Base-by-base conservation (phyloP, 192 early-diverging fungal species). In the Obelidium mucronatum region DNA sequence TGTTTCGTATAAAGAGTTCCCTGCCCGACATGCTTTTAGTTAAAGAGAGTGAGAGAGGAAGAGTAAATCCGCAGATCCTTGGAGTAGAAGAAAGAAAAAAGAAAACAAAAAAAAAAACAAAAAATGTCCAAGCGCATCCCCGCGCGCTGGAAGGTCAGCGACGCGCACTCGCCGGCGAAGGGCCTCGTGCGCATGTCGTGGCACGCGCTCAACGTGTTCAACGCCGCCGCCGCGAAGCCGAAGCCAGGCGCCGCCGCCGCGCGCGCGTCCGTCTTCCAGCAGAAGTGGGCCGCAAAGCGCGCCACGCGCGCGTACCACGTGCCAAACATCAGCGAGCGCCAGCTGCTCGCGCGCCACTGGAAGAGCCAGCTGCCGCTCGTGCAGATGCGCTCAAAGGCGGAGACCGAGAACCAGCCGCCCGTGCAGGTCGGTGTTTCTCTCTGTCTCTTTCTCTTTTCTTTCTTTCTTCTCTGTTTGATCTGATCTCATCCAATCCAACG, bases 301-400 rank as follows among this genome's bases (percentile, higher is more conserved):
- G 93, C 96, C 53, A 91, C 95, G 24, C 89, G 96, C 30, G 93
- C 91, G n/a, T 99, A 99, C 87, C 96, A 99, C 83, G 92, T 94
- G 62, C 94, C 92, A 30, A 89, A 95, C 83, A 91, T 97, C 67
- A 93, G 90, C 44, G 95, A 99, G 83, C 79, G 85, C 48, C 93
- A 95, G 74, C 76, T 86, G 40, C 74, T 84, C n/a, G 63, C 74
- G 24, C 42, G 81, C 22, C 84, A 88, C 72, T 88, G 78, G 75
- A 61, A 74, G 30, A 54, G 73, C 4, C 48, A 66, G 56, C 68
- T 86, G 17, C 84, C 81, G 2, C 42, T 80, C 35, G 76, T 74
- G 53, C 82, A 80, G 31, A 15, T 13, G 0, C 65, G 37, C 1
- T 2, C n/a, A 1, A 39, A 76, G 42, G 71, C 55, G 34, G 82